Evolutionary conservation across 1,284 basidiomycete genomes (phyloP).

Genomic region (Cutaneotrichosporon dermatis): DNA sequence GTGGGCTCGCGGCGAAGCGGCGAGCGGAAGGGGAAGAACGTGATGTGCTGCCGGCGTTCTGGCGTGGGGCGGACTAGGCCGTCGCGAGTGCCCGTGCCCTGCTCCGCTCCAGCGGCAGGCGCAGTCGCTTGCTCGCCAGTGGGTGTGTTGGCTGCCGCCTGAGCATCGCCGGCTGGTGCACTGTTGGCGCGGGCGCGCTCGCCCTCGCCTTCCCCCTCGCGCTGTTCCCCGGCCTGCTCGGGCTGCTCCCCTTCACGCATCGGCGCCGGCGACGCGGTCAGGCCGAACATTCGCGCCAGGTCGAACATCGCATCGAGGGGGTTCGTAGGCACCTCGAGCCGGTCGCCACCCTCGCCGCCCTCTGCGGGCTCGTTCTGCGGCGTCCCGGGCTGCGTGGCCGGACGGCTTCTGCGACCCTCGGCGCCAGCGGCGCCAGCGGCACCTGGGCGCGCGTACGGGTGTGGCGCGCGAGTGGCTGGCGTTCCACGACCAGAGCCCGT

Average conservation of each 20-base stretch:
- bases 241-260: conserved; percentile 15
- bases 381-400: not conserved
- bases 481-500: conserved; percentile 21
- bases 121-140: not conserved
- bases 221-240: not conserved
- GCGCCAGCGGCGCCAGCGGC: not conserved
- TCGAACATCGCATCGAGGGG: not conserved
- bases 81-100: not conserved
- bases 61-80: conserved; percentile 11
- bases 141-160: not conserved
- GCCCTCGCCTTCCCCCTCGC: not conserved
- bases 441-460: conserved; percentile 27
- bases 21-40: conserved; percentile 1
- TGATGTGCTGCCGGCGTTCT: conserved; percentile 14
- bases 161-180: not conserved
- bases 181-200: not conserved
- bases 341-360: not conserved
- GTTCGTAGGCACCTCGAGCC: not conserved
- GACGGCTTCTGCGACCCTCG: not conserved
- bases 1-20: too few relatives aligned
- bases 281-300: conserved; percentile 16
- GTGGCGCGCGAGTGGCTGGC: conserved; percentile 10
- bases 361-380: not conserved
- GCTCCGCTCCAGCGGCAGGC: too few relatives aligned
- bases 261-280: conserved; percentile 25